A percentile compares a stretch with the other conserved stretches of the same genome.
phyloP scores from a whole-genome alignment of 345 rosid species.

The Arabidopsis thaliana region TAIR10.1 NC_003074.8:2700501-2701000 shows the following conservation, averaged over 20 bases:
- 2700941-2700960: conserved; percentile 57
- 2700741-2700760: conserved; percentile 31
- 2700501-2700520: conserved; percentile 32
- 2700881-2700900: conserved; percentile 60
- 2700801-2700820: conserved; percentile 48
- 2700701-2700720: conserved; percentile 32
- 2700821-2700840: conserved; percentile 51
- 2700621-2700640: conserved; percentile 29
- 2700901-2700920: conserved; percentile 60
- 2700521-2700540: conserved; percentile 15
- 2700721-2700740: conserved; percentile 43
- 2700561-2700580: conserved; percentile 34
- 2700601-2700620: neutral
- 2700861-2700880: conserved; percentile 44
- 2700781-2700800: conserved; percentile 51
- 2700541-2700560: conserved; percentile 18
- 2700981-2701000: conserved; percentile 66
- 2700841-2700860: conserved; percentile 54
- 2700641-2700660: conserved; percentile 34
- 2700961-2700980: conserved; percentile 72
- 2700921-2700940: conserved; percentile 64
- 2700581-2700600: conserved; percentile 30
- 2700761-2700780: conserved; percentile 33
- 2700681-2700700: conserved; percentile 42
- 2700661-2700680: conserved; percentile 34